Evolutionary conservation across 78 protist genomes (phyloP).

Genomic region (Creolimax fragrantissima): DNA sequence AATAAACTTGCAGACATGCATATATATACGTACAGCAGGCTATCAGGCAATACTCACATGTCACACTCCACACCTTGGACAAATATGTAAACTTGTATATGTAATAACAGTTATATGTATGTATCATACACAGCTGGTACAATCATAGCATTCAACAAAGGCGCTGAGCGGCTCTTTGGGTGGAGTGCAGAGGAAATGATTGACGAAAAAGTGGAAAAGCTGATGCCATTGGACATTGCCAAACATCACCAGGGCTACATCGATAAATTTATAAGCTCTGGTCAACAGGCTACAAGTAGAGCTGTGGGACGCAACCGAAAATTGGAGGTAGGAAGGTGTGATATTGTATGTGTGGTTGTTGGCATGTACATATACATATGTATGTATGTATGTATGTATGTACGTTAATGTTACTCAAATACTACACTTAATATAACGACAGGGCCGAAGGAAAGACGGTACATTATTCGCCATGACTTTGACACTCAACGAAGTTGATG

Average conservation of each 20-base stretch:
- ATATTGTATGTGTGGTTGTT: too few species aligned
- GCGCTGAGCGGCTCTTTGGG: not conserved
- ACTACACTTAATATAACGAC: not conserved
- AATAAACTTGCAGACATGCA: not conserved
- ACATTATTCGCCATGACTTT: not conserved
- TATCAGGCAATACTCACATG: not conserved
- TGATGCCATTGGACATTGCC: not conserved
- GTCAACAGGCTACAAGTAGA: not conserved
- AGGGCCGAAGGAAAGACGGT: conserved; percentile 1
- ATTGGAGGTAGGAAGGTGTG: not conserved
- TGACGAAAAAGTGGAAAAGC: not conserved
- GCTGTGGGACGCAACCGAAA: conserved; percentile 1
- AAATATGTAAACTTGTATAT: not conserved
- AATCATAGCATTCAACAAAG: not conserved
- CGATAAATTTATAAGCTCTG: not conserved
- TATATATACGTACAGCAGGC: not conserved
- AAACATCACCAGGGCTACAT: not conserved
- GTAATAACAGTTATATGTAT: too few species aligned
- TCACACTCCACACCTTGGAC: not conserved
- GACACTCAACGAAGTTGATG: not conserved
- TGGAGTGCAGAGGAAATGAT: not conserved
- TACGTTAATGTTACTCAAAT: not conserved
- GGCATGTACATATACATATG: not conserved
- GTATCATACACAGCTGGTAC: not conserved
- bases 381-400: not conserved